Base-by-base conservation (phyloP, 108 stramenopile genomes). In the Discostella stelligeroides region DNA sequence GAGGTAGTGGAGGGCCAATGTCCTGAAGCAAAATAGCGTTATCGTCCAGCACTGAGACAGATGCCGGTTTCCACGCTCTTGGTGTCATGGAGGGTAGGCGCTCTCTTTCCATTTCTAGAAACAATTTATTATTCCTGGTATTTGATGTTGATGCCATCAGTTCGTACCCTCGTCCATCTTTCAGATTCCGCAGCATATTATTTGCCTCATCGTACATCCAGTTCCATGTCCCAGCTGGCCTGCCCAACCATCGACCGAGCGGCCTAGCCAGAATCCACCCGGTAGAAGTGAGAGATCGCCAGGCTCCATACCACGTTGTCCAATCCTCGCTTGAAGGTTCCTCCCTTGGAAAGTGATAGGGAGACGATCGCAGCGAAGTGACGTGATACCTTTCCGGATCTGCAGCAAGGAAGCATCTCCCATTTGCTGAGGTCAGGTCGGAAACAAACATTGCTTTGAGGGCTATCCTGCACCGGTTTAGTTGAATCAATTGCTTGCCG, bases 381-480 rank as follows among this genome's bases (percentile, higher is more conserved):
- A 25, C 15, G 1, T 54, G 25, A 10, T 54, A 14, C 6, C 21
- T 24, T 8, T 21, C 25, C 27, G 53, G 53, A 0, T 27, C 7
- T 0, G 27, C 14, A 7, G 27, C 2, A 11, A 27, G 25, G n/a
- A 66, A 40, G 17, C 0, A 18, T 15, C 23, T 38, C 34, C 65
- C 51, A 40, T 53, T 38, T 1, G 65, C 51, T 0, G 11, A 21
- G 7, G 50, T 39, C 18, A 66, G 51, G 14, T 66, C 65, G 1
- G 65, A 66, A 9, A 66, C 12, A n/a, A 53, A 54, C 15, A 66
- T 24, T 4, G 38, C 5, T 8, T 17, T 13, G 1, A 12, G 6
- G n/a, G 49, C 7, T n/a, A 65, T 24, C 23, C 64, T 29, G 50
- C 47, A 49, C 7, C 64, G 20, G 23, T 53, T 53, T 5, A 53